Base-by-base conservation (phyloP, 148 eudicot genomes). In the Pharnaceum exiguum region DNA sequence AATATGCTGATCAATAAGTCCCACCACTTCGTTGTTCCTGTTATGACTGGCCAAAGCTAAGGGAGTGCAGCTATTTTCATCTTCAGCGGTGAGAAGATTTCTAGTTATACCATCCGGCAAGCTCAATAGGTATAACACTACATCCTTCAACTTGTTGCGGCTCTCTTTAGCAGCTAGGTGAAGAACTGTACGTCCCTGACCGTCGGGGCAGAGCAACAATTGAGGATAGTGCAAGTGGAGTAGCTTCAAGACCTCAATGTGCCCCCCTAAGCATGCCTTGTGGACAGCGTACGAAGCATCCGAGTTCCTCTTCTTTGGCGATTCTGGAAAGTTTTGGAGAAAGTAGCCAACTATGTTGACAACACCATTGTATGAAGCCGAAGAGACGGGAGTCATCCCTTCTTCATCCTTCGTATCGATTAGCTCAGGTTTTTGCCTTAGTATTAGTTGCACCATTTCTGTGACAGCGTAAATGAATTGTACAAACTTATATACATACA, bases 41-140 rank as follows among this genome's bases (percentile, higher is more conserved):
- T 17, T 36, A n/a, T 0, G 2, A 5, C 13, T 24, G 12, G 55
- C 65, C 46, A 60, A 60, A 4, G 47, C 55, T 13, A 35, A 25
- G 32, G 55, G 35, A n/a, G 55, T 47, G 27, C 16, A 26, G 0
- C 19, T 8, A 5, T 39, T 47, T 36, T 60, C 55, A 48, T 60
- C 65, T 47, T 25, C 17, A 45, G 4, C 37, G 8, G 35, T 60
- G 46, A 60, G 4, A 3, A 48, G 55, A 15, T 24, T 26, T 17
- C 0, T n/a, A 48, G 25, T 1, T 15, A 9, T 1, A 11, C 26
- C 44, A 1, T 10, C 13, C n/a, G n/a, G n/a, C 30, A 48, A 24
- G 46, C 46, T 47, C 46, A 60, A 47, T 45, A 60, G 48, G 65
- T 33, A 60, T 0, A 12, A 16, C 38, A 44, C 62, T 13, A 58